A percentile compares a stretch with the other conserved stretches of the same genome.
Evolutionary conservation across 306 rosid species (phyloP).

Genomic region (Quercus dentata): DNA sequence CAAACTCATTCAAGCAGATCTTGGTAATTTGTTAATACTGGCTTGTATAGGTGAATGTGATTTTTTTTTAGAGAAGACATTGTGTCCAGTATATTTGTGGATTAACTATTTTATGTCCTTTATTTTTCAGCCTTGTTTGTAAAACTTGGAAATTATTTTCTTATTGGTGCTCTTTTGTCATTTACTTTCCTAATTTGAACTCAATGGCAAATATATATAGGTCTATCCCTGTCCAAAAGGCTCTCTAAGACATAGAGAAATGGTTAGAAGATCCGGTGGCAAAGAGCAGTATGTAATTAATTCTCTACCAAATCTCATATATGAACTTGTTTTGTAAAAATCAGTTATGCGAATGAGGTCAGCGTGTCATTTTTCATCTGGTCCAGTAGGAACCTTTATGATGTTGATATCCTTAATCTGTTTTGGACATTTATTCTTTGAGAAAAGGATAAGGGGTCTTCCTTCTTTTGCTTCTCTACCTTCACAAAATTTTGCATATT

Average conservation of each 20-base stretch:
- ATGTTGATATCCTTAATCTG: neutral
- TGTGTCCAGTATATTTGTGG: neutral
- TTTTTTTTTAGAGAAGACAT: neutral
- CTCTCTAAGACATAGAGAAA: constrained; percentile 75
- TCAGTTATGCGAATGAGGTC: neutral
- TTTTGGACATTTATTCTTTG: neutral
- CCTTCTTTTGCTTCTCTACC: constrained; percentile 3
- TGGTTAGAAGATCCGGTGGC: constrained; percentile 73
- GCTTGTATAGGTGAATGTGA: neutral
- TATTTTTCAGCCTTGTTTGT: constrained; percentile 3
- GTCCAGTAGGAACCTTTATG: neutral
- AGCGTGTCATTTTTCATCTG: neutral
- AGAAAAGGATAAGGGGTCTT: neutral
- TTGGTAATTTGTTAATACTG: neutral
- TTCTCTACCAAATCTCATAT: constrained; percentile 19
- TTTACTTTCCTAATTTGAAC: constrained; percentile 20
- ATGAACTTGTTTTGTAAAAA: neutral
- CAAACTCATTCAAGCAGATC: too few relatives aligned
- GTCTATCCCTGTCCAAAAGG: constrained; percentile 98
- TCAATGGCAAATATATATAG: constrained; percentile 38
- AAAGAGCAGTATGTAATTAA: constrained; percentile 74
- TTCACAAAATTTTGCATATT: neutral
- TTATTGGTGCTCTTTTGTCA: constrained; percentile 6
- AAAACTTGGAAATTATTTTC: constrained; percentile 12
- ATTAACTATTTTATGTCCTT: neutral